Evolutionary conservation across 2,329 filamentous ascomycete genomes (phyloP).

Genomic region (Cercospora sp.): DNA sequence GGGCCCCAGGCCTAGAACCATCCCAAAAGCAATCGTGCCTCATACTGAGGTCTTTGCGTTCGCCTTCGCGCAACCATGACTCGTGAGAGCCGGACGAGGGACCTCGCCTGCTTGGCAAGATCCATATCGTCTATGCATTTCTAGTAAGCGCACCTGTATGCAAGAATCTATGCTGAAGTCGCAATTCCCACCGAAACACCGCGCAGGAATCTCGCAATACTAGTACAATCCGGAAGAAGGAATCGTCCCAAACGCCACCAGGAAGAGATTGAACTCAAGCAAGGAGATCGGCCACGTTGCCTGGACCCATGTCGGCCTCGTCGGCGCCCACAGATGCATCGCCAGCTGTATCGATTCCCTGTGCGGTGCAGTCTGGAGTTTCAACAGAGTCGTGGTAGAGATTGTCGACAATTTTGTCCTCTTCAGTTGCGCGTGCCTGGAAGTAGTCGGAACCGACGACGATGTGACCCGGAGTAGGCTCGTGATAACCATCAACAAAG

Average conservation of each 20-base stretch:
- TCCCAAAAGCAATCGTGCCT: constrained; percentile 4
- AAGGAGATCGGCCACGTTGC: neutral
- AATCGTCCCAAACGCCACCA: neutral
- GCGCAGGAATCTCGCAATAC: constrained; percentile 3
- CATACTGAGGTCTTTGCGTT: neutral
- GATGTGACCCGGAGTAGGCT: constrained; percentile 22
- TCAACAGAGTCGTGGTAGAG: neutral
- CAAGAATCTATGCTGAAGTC: neutral
- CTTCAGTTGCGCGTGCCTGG: neutral
- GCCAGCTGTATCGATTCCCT: neutral
- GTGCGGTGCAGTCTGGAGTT: neutral
- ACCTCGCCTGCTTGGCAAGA: neutral
- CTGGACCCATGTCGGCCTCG: neutral
- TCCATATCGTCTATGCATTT: neutral
- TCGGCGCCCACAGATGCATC: neutral
- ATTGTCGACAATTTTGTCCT: neutral
- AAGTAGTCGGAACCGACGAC: constrained; percentile 29
- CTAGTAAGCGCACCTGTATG: constrained; percentile 7
- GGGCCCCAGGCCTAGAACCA: neutral
- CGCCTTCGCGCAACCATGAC: neutral
- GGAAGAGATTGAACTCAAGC: neutral
- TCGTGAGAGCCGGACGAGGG: neutral
- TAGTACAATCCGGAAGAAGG: neutral
- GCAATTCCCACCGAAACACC: neutral
- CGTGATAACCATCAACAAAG: constrained; percentile 11